Base-by-base conservation (phyloP, 305 asterid species). In the Fraxinus velutina region DNA sequence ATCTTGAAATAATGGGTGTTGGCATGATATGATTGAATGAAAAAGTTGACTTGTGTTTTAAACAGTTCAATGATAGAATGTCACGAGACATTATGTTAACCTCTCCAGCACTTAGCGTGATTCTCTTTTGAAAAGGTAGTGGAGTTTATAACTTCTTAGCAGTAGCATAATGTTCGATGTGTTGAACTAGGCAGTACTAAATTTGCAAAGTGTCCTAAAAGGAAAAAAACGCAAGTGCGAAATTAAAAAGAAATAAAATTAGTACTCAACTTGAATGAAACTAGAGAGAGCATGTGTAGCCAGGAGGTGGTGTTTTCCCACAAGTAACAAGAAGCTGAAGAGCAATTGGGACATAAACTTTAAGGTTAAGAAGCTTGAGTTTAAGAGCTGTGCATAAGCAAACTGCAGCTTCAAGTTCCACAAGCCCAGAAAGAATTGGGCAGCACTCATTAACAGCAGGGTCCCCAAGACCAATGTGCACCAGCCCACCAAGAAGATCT, bases 271-370 rank as follows among this genome's bases (percentile, higher is more conserved):
- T 77, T 50, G 60, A 80, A 44, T 68, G 17, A 30, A 80, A 77
- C 84, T 88, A 92, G 89, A 90, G 76, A 57, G 92, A 84, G 92
- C 98, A 93, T 75, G 94, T 90, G 88, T 78, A 92, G 82, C 98
- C 98, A 78, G 97, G 96, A 0, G 98, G 98, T 34, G 97, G 96
- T 6, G 89, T 81, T 86, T 92, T 90, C 22, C 97, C 98, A 84
- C 98, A 93, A 70, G 88, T 89, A 78, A 86, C 86, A 36, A 93
- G 96, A 1, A 92, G 95, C 87, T 94, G 83, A 37, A 92, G 91
- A 36, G 97, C 97, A 42, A 94, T 34, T 4, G 98, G 98, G 74
- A 92, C 92, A 33, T 9, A 90, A 12, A 92, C 24, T 0, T 90
- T 73, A 24, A 94, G 90, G 78, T 92, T 89, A 13, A 94, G 88